Percentiles rank a stretch among this genome's conserved stretches.
Conservation (phyloP, 2,329 filamentous ascomycete genomes). For the Calonectria hawksworthii region DNA sequence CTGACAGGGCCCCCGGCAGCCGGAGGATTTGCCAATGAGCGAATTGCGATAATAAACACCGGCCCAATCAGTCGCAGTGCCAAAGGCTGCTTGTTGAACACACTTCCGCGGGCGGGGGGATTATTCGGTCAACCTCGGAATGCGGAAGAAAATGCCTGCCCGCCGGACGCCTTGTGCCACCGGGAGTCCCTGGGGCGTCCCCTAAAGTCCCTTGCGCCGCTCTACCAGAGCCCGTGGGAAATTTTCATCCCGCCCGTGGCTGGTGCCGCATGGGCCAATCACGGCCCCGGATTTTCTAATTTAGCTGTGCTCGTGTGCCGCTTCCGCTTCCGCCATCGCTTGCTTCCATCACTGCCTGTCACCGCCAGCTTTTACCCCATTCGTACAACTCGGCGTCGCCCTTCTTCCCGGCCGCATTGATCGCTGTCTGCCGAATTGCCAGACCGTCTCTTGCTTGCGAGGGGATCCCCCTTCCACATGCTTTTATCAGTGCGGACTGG, state of each 20-base stretch:
- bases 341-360: not conserved
- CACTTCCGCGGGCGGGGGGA: conserved; percentile 17
- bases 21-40: conserved; percentile 42
- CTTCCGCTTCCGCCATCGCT: not conserved
- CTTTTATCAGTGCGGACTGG: not conserved
- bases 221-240: conserved; percentile 3
- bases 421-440: not conserved
- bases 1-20: conserved; percentile 2
- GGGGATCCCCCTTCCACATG: not conserved
- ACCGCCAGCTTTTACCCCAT: conserved; percentile 9
- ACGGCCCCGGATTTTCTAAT: conserved; percentile 46
- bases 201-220: not conserved
- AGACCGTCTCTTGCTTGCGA: not conserved
- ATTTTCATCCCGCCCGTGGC: conserved; percentile 20
- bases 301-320: conserved; percentile 27
- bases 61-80: conserved; percentile 1
- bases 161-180: not conserved
- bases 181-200: conserved; percentile 19
- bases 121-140: conserved; percentile 45
- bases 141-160: conserved; percentile 25
- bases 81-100: not conserved
- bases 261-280: conserved; percentile 41
- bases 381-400: not conserved
- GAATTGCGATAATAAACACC: conserved; percentile 36
- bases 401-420: conserved; percentile 3